Conservation (phyloP, 164 flowering plant genomes). For the Vitis vinifera region ASM3070453v1 NC_081816.1:4325001-4325500, state of each 20-base stretch:
- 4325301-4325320: background rate
- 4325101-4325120: constrained; percentile 2
- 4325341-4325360: constrained; percentile 1
- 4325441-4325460: constrained; percentile 1
- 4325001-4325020: background rate
- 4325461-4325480: background rate
- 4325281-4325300: constrained; percentile 17
- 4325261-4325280: background rate
- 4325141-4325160: background rate
- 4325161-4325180: background rate
- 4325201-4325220: background rate
- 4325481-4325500: constrained; percentile 1
- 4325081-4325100: constrained; percentile 9
- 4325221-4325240: constrained; percentile 33
- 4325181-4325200: constrained; percentile 2
- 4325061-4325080: constrained; percentile 4
- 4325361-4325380: constrained; percentile 3
- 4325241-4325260: constrained; percentile 15
- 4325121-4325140: background rate
- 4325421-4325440: constrained; percentile 1
- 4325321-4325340: constrained; percentile 6
- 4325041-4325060: constrained; percentile 6
- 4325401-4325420: background rate
- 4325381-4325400: background rate
- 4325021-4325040: background rate